Percentiles rank a stretch among this genome's conserved stretches.
Evolutionary conservation across 306 rosid species (phyloP).

Genomic region (Pyrus communis): DNA sequence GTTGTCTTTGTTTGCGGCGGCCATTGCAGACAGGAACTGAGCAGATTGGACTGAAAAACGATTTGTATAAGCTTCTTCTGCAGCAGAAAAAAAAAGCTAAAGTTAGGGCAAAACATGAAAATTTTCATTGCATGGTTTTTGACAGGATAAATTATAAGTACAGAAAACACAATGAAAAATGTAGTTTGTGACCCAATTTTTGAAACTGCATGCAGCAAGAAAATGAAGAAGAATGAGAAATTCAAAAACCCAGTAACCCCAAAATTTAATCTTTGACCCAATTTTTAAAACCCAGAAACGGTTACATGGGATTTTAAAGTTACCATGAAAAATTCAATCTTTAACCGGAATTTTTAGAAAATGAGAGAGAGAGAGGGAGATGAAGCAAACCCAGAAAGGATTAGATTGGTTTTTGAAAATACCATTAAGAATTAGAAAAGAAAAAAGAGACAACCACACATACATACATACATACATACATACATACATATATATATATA

Average conservation of each 20-base stretch:
- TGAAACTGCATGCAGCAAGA: not conserved
- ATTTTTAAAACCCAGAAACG: not conserved
- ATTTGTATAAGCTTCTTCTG: not conserved
- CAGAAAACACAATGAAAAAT: not conserved
- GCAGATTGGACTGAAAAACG: not conserved
- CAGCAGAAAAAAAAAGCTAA: not conserved
- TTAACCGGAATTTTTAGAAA: not conserved
- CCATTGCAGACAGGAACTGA: not conserved
- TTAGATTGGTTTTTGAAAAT: not conserved
- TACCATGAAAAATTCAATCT: not conserved
- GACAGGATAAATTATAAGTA: not conserved
- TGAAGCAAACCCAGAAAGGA: not conserved
- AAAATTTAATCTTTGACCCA: not conserved
- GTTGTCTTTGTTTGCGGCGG: not conserved
- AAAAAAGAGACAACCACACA: too few species aligned
- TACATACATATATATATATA: too few species aligned
- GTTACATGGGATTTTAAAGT: not conserved
- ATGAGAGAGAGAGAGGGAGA: not conserved
- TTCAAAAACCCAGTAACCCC: not conserved
- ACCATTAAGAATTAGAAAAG: not conserved
- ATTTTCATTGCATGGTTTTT: not conserved
- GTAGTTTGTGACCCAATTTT: not conserved
- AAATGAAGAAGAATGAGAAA: not conserved
- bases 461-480: too few species aligned
- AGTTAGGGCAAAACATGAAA: not conserved